phyloP scores from a whole-genome alignment of 1,139 yeast genomes.

The Saccharomyces hybrid region DNA sequence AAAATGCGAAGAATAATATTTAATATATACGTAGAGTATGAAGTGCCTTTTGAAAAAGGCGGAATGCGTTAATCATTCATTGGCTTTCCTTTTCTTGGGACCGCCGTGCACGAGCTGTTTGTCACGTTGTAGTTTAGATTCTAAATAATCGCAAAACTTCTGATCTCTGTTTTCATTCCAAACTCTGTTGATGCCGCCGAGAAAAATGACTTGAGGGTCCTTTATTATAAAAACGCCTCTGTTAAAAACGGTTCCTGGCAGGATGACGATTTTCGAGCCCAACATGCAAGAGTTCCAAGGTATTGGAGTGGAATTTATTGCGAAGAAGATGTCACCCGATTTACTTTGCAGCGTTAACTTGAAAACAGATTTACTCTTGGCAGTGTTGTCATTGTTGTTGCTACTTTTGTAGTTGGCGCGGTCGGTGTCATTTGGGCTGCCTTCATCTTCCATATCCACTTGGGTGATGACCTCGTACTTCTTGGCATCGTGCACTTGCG shows the following conservation, averaged over 20 bases:
- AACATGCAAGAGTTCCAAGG: slow-evolving; percentile 24
- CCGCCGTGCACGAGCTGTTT: slow-evolving; percentile 5
- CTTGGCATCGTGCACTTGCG: slow-evolving; percentile 5
- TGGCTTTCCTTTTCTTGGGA: slow-evolving; percentile 15
- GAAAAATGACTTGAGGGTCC: slow-evolving; percentile 17
- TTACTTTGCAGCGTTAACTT: slow-evolving; percentile 37
- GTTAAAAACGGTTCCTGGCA: slow-evolving; percentile 21
- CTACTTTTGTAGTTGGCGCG: slow-evolving; percentile 11
- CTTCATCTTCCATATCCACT: slow-evolving; percentile 20
- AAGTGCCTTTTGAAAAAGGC: background rate
- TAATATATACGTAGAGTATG: background rate
- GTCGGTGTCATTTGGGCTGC: slow-evolving; percentile 13
- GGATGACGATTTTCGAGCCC: slow-evolving; percentile 29
- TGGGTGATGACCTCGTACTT: slow-evolving; percentile 16
- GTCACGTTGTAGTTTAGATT: slow-evolving; percentile 20
- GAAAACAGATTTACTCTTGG: slow-evolving; percentile 18
- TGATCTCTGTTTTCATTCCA: slow-evolving; percentile 30
- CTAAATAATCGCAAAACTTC: slow-evolving; percentile 24
- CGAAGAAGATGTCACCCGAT: slow-evolving; percentile 34
- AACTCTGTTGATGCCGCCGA: slow-evolving; percentile 26
- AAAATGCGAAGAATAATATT: background rate
- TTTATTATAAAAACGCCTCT: slow-evolving; percentile 27
- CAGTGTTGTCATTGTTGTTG: slow-evolving; percentile 8
- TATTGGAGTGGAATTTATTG: slow-evolving; percentile 30
- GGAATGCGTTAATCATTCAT: slow-evolving; percentile 2